Evolutionary conservation across 495 filamentous ascomycete genomes (phyloP).

Genomic region (Aspergillus sclerotiicarbonarius): DNA sequence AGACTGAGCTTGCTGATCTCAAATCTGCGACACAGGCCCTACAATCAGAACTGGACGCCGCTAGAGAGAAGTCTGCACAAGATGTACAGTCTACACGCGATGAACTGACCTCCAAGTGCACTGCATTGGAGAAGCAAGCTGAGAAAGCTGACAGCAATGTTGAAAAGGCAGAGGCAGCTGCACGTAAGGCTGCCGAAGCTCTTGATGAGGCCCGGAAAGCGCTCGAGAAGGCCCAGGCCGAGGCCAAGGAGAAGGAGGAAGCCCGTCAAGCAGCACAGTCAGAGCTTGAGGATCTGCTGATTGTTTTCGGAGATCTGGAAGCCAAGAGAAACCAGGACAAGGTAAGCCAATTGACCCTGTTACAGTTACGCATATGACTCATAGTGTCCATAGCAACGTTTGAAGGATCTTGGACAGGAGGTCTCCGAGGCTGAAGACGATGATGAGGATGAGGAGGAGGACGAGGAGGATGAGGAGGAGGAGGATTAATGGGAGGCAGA

Average conservation of each 20-base stretch:
- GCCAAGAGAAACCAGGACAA: constrained; percentile 79
- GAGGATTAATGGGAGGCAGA: constrained; percentile 27
- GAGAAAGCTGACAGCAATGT: constrained; percentile 44
- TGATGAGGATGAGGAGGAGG: constrained; percentile 61
- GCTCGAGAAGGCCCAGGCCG: constrained; percentile 17
- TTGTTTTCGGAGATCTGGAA: constrained; percentile 88
- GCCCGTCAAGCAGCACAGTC: constrained; percentile 61
- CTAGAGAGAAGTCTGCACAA: constrained; percentile 46
- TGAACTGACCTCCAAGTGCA: constrained; percentile 49
- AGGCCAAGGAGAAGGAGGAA: constrained; percentile 55
- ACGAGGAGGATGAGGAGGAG: constrained; percentile 47
- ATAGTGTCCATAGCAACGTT: constrained; percentile 57
- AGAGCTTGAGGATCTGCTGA: constrained; percentile 80
- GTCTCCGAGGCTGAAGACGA: constrained; percentile 80
- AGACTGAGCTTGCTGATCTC: constrained; percentile 58
- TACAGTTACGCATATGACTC: constrained; percentile 2
- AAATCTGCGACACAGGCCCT: constrained; percentile 52
- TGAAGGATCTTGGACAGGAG: constrained; percentile 68
- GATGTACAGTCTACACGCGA: constrained; percentile 59
- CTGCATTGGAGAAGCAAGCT: constrained; percentile 45
- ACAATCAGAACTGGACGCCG: constrained; percentile 57
- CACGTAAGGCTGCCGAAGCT: constrained; percentile 20
- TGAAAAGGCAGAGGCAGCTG: constrained; percentile 26
- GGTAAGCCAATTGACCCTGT: constrained; percentile 46
- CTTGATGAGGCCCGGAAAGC: constrained; percentile 22